Base-by-base conservation (phyloP, 768 basidiomycete genomes). In the Podaxis mareebaensis region DNA sequence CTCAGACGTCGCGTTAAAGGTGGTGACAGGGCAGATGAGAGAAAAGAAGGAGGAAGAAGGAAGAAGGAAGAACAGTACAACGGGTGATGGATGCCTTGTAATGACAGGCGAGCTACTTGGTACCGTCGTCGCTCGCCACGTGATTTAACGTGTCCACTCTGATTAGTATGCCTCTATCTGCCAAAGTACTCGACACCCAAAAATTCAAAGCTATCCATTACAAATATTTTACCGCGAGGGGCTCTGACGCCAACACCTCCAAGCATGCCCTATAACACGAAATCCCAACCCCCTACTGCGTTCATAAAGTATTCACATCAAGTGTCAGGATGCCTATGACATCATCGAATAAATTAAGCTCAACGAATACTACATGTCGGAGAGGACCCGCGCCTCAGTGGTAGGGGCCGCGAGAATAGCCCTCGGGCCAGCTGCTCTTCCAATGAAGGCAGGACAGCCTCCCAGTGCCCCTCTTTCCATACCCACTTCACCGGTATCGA, bases 401-500 rank as follows among this genome's bases (percentile, higher is more conserved):
- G 15, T 8, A 44, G 15, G n/a, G 42, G 42, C 2, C 42, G n/a
- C 42, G 84, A 83, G 66, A 76, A 84, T 69, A 82, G 68, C 22
- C 81, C 81, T 38, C 70, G 74, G 64, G 65, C 69, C 54, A 71
- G 70, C 70, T 87, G 85, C 66, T 86, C 81, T 56, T 77, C 76
- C 13, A 81, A 69, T 6, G 74, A 74, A 7, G 83, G 83, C 56
- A 85, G 62, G 30, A 81, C 71, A 8, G 79, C 83, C 64, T 33
- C 33, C 8, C 33, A 33, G 33, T 33, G 33, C 76, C 73, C 85
- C 85, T 72, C 54, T 72, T 68, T 75, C 82, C 72, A 33, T 33
- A 33, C 73, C 85, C 85, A 85, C 7, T 75, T 68, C 11, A 78
- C 71, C 0, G 79, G 69, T 7, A 65, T 33, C 6, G 52, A 63